Base-by-base conservation (phyloP, 2,329 filamentous ascomycete species). In the Sporothrix humicola region DNA sequence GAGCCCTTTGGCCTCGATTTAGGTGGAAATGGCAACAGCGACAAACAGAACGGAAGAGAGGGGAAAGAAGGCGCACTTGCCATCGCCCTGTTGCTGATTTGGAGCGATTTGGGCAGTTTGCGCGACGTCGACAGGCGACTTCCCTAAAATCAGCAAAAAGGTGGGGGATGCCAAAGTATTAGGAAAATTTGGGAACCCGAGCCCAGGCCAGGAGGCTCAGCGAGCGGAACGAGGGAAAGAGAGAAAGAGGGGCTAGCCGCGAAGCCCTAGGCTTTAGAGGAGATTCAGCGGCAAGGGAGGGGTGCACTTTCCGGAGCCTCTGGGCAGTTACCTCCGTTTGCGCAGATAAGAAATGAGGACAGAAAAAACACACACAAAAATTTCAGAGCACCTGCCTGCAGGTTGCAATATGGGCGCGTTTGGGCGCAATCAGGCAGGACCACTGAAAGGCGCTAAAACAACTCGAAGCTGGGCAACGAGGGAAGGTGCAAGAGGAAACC, bases 121-220 rank as follows among this genome's bases (percentile, higher is more conserved):
- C 31, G 56, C 2, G 50, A 46, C 46, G 12, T 20, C 58, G 56
- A 17, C 63, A 20, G 54, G 58, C n/a, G 54, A 46, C 37, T 44
- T 44, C 59, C 42, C 63, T 66, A 44, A 66, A 66, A 66, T 50
- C 15, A 50, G 42, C 20, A 61, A 50, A 59, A 20, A 23, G 26
- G 61, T 26, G 71, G 75, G 75, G 74, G 71, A 65, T 71, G 71
- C 72, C 72, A 61, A 68, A 68, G 75, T 76, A 76, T 75, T 71
- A 61, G 75, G 73, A 75, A 76, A 76, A 66, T n/a, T n/a, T 15
- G 48, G 26, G 31, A 5, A 37, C 9, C n/a, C 23, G 52, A 23
- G 52, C 52, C 31, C 37, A 13, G 50, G 31, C 61, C 17, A n/a
- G n/a, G 52, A 59, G 52, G 20, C 31, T 56, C 50, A 71, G 65